Evolutionary conservation across 805 yeast species (phyloP), one percentile per base, ranked within the genome.

Genomic region (Candida insectorum): DNA sequence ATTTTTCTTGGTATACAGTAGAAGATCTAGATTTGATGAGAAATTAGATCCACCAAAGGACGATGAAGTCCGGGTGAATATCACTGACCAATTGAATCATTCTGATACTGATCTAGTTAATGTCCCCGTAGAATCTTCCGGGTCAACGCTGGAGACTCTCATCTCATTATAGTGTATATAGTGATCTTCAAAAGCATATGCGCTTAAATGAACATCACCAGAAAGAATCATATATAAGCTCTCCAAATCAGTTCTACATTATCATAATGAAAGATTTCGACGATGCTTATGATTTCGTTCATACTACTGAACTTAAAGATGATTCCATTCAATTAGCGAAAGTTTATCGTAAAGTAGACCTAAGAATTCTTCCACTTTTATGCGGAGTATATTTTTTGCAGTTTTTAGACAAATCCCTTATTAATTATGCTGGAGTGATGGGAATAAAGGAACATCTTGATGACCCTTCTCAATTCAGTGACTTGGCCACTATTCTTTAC

Each of bases 351-450:
- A 75, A 70, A 45, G 55, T 77, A n/a, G 84, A 78, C 49, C 26
- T 36, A 5, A 57, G 67, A 25, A 59, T 78, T 13, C 48, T 76
- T 50, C 65, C 79, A 0, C 53, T 76, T 18, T 51, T 78, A 43
- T 73, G 81, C 43, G 58, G 66, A 23, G 67, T 75, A 10, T 78
- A 78, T 43, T 69, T 77, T 36, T 53, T 77, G 12, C 81, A 77
- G 57, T 75, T 74, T 44, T 55, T 77, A 36, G 85, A 79, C 43
- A 79, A 79, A 45, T 65, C 75, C n/a, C 53, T 78, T 31, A 53
- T 74, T 24, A 77, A 77, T 41, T 75, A 77, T 47, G 79, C 84
- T 2, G 79, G 79, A 11, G 77, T 78, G 1, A 73, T 79, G 81
- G 83, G 83, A 1, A 74, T 78, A 44, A 73, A 69, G 46, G 50